A percentile compares a stretch with the other conserved stretches of the same genome.
Conservation (phyloP, 2,329 filamentous ascomycete genomes). For the Trichoderma oligosporum region DNA sequence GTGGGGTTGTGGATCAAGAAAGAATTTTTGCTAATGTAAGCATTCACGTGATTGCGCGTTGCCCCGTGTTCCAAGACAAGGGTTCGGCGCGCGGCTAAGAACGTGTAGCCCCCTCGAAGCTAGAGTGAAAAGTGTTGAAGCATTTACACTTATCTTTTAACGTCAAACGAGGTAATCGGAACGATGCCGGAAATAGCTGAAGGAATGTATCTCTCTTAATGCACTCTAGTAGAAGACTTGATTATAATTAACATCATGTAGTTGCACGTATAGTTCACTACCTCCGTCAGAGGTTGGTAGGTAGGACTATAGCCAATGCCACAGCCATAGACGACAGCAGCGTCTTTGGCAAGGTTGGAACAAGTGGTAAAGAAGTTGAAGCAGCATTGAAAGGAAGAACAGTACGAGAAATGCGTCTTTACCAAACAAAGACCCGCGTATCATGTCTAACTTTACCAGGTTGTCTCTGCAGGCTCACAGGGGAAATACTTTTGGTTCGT, state of each 20-base stretch:
- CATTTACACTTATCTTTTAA: background rate
- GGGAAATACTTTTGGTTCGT: constrained; percentile 92
- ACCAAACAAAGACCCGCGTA: too few species aligned
- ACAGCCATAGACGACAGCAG: constrained; percentile 73
- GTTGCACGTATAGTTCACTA: constrained; percentile 85
- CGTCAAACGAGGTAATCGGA: background rate
- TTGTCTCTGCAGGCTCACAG: constrained; percentile 69
- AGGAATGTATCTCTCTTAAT: constrained; percentile 35
- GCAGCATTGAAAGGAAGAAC: constrained; percentile 71
- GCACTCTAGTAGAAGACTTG: background rate
- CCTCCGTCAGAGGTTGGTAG: constrained; percentile 76
- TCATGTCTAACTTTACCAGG: constrained; percentile 32
- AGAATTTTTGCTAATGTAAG: constrained; percentile 24
- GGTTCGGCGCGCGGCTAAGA: background rate
- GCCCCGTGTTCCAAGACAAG: background rate
- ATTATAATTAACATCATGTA: constrained; percentile 29
- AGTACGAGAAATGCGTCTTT: constrained; percentile 28
- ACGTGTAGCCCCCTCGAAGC: too few species aligned
- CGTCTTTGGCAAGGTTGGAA: constrained; percentile 88
- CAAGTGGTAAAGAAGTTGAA: constrained; percentile 69
- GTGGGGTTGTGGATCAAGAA: constrained; percentile 23
- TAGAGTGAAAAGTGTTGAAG: background rate
- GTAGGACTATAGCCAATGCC: constrained; percentile 70
- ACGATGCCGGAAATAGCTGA: constrained; percentile 63
- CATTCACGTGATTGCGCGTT: constrained; percentile 34